Conservation (phyloP, 805 yeast species). For the Wickerhamiella domercqiae region DNA sequence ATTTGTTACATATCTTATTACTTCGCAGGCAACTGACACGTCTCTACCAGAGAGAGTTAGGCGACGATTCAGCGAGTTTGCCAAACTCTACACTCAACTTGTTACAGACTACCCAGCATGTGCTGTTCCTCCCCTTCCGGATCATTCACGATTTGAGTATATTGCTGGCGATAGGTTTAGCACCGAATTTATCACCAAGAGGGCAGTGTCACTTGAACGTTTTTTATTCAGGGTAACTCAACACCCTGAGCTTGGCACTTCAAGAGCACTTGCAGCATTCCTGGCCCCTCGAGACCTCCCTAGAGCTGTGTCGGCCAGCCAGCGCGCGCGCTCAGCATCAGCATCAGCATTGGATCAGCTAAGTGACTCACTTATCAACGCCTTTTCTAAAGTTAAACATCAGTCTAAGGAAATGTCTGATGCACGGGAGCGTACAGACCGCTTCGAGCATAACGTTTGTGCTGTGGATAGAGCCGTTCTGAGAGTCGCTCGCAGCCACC, state of each 20-base stretch:
- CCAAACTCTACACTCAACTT: conserved; percentile 59
- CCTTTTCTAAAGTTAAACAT: conserved; percentile 59
- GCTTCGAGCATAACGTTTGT: conserved; percentile 65
- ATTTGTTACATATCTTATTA: conserved; percentile 56
- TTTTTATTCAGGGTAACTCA: conserved; percentile 57
- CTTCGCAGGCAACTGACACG: conserved; percentile 29
- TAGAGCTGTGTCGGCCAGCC: conserved; percentile 30
- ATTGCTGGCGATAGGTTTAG: conserved; percentile 88
- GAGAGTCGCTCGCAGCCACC: conserved; percentile 56
- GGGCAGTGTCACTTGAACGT: conserved; percentile 66
- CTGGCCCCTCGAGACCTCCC: conserved; percentile 60
- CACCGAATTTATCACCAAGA: conserved; percentile 62
- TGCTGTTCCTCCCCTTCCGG: conserved; percentile 87
- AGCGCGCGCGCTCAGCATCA: conserved; percentile 10
- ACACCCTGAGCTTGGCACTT: conserved; percentile 58
- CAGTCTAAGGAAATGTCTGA: conserved; percentile 64
- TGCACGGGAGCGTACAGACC: conserved; percentile 67
- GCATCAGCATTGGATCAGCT: conserved; percentile 39
- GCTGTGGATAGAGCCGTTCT: conserved; percentile 67
- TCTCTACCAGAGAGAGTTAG: conserved; percentile 31
- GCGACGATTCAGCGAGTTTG: conserved; percentile 78
- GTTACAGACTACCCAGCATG: conserved; percentile 69
- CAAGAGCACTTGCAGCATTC: conserved; percentile 56
- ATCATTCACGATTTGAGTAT: conserved; percentile 79
- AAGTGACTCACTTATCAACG: conserved; percentile 86